Evolutionary conservation across 1,284 basidiomycete genomes (phyloP), one percentile per base, ranked within the genome.

Genomic region (Dichomitus squalens): DNA sequence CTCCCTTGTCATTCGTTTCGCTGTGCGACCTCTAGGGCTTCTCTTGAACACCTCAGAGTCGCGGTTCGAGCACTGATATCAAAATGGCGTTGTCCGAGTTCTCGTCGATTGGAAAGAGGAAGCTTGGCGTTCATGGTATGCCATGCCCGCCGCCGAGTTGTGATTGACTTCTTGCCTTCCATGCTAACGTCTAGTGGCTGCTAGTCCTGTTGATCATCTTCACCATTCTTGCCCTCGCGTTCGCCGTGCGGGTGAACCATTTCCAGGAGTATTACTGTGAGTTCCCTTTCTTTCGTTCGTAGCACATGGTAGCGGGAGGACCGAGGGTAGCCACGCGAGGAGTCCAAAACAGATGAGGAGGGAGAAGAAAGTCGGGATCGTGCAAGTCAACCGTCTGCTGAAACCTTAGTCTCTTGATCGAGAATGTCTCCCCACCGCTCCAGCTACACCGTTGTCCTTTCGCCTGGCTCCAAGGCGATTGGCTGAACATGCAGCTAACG

Each of bases 191-290:
- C 31, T 14, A 9, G 34, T 46, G 35, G 34, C 16, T 27, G 8
- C 4, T n/a, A 59, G 57, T 56, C 47, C 38, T 61, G 18, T 64
- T 85, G 52, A 73, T 81, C 53, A 49, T 81, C 38, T 65, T 81
- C 53, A 79, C 83, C 63, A 70, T 81, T 51, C 59, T 81, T 43
- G 81, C 83, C n/a, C 73, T 86, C 34, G 83, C 75, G 12, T 75
- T 85, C 55, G 75, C 84, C 3, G 72, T 79, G 12, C 74, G 76
- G 50, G 79, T 86, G 40, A 85, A 85, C 68, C 68, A 73, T 20
- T 85, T 81, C 66, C 81, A 84, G 64, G 79, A 82, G 29, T 86
- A 80, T 66, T 86, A 81, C 72, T 86, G 84, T 85, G 63, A 64
- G 80, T 71, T 9, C 20, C 16, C 20, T 5, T 49, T 46, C 27